Base-by-base conservation (phyloP, 2,329 filamentous ascomycete species). In the Hypoxylon sp. region DNA sequence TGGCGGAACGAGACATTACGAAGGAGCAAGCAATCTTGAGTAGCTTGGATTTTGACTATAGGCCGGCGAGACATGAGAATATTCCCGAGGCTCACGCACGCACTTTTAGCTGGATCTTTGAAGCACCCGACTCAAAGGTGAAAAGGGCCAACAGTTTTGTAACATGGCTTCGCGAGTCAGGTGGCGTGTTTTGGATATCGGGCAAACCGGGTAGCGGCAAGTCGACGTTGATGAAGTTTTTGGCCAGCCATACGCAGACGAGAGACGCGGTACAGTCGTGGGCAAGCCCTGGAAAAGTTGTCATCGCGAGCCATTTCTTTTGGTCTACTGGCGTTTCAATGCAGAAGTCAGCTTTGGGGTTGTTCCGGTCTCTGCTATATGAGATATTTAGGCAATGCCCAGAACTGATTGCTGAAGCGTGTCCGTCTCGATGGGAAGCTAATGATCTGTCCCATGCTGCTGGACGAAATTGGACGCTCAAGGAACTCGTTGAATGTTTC, bases 231-330 rank as follows among this genome's bases (percentile, higher is more conserved):
- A 75, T 74, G 69, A 74, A 74, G 37, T 68, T 59, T 42, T 58
- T 74, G 13, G 69, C 67, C 3, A 48, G 66, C 25, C 59, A 57
- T 51, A 2, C 49, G 0, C 42, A 63, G 3, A 79, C 77, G 0
- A 30, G 42, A 0, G 25, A 70, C 0, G 54, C 44, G 6, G 49
- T 82, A 2, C 14, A 68, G 20, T 7, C 42, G 0, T 83, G 81
- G 81, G 73, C 79, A 1, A 64, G 33, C 0, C 49, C 59, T 0
- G 48, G 50, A 1, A 60, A 61, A 13, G 48, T 77, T 10, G 53
- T 77, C 4, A 72, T 77, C 22, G 76, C 74, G 2, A 73, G 62
- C 5, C 79, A 79, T 49, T 83, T 77, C 63, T 81, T 81, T 60
- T 81, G 78, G 79, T 77, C 68, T 35, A 66, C 75, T 1, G 80